Conservation (phyloP, 2,329 filamentous ascomycete species). For the Sclerotinia glacialis region DNA sequence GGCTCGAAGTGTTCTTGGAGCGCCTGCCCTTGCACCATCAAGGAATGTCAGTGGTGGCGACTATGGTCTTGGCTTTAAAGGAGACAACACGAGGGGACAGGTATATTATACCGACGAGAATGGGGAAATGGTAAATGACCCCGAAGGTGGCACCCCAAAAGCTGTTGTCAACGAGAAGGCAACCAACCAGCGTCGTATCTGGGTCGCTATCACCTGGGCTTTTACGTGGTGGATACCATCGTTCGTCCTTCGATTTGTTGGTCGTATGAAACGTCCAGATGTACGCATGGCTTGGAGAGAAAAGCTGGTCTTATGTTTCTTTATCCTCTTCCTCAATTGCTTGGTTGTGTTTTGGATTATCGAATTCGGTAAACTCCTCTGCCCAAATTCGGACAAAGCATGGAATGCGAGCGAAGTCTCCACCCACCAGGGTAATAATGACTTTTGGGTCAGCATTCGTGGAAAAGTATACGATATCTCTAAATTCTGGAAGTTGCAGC, state of each 20-base stretch:
- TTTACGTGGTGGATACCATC: constrained; percentile 95
- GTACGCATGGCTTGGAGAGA: constrained; percentile 97
- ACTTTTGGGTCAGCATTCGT: constrained; percentile 84
- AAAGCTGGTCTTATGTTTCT: constrained; percentile 76
- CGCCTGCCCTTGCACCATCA: constrained; percentile 61
- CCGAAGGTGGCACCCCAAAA: constrained; percentile 74
- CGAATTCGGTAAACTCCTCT: constrained; percentile 77
- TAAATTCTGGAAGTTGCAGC: constrained; percentile 80
- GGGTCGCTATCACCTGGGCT: constrained; percentile 81
- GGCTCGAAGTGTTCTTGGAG: constrained; percentile 47
- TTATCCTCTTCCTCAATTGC: constrained; percentile 81
- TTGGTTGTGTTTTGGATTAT: constrained; percentile 90
- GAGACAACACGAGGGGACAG: constrained; percentile 72
- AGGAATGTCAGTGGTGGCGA: constrained; percentile 65
- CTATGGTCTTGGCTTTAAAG: constrained; percentile 84
- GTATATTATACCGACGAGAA: constrained; percentile 68
- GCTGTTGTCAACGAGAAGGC: constrained; percentile 69
- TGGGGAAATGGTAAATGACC: constrained; percentile 69
- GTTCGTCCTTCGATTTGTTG: constrained; percentile 71
- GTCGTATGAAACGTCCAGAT: constrained; percentile 95
- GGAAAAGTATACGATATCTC: constrained; percentile 90
- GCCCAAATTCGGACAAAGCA: constrained; percentile 87
- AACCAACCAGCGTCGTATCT: constrained; percentile 63
- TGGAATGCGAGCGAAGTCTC: constrained; percentile 72
- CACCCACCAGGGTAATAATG: constrained; percentile 66